Evolutionary conservation across 495 filamentous ascomycete species (phyloP), one percentile per base, ranked within the genome.

Genomic region (Bombardia bombarda): DNA sequence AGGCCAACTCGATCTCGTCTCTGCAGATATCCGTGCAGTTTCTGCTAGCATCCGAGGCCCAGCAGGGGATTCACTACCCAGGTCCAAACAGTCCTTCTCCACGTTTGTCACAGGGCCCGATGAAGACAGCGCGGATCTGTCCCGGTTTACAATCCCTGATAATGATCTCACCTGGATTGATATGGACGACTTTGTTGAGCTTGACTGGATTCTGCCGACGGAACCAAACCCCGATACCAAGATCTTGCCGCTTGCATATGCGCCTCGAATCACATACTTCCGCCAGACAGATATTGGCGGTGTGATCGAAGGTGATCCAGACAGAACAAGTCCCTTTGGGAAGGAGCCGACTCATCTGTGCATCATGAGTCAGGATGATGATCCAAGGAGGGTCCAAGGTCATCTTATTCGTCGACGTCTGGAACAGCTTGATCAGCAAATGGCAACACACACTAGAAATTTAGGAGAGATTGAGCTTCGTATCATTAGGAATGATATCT

Each of bases 181-280:
- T 58, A 96, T 97, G 89, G 92, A 98, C 63, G 92, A 98, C 58
- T 97, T 97, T 66, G 87, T 97, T 20, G 92, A 98, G 60, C 71
- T 97, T 8, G 92, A 95, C 57, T 96, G 90, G 89, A 86, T 95
- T 44, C 67, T 96, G 14, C 90, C 92, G 1, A 86, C 85, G 20
- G 85, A 92, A 52, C 82, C 85, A 20, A 90, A 94, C 46, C 92
- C 93, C 17, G 82, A 92, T 42, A 95, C 90, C 1, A 86, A 87
- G 53, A 96, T 98, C 37, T 69, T 97, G 42, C 92, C 92, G 1
- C 70, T 98, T 7, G 93, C 84, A 1, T 98, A 81, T 52, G 85
- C 92, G 9, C 93, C 92, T 23, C 80, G 90, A 0, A 90, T 98
- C 52, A 97, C 93, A 1, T 98, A 97, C 61, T 95, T 95, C 67